These are phyloP conservation scores for Canariomyces notabilis DNA, from an alignment of 2,329 filamentous ascomycete genomes.

Conservation along the genomic window DNA sequence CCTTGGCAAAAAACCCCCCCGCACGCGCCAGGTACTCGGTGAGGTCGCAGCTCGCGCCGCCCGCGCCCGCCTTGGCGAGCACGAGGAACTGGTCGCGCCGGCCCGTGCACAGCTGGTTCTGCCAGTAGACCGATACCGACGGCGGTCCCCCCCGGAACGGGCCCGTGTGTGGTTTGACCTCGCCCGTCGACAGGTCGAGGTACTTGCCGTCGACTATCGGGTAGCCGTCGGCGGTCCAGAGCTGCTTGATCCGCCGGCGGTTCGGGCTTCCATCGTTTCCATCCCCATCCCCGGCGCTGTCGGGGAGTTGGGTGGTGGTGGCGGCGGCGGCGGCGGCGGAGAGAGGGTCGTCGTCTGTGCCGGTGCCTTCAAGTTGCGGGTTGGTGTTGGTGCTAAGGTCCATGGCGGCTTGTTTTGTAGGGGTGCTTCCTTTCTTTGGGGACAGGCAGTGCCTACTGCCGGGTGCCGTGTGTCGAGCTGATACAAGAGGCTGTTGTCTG, in stretches of 20 bases:
- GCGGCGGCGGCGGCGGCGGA: too few species aligned
- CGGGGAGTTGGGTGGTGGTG: too few species aligned
- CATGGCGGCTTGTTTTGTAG: too few species aligned
- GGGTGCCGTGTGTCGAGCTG: too few species aligned
- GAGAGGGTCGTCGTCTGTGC: too few species aligned
- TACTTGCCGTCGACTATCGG: conserved; percentile 8
- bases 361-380: too few species aligned
- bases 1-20: background rate
- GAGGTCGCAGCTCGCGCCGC: background rate
- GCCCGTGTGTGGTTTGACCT: background rate
- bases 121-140: conserved; percentile 3
- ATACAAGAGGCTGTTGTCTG: too few species aligned
- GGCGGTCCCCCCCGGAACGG: background rate
- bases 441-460: too few species aligned
- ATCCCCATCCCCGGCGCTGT: too few species aligned
- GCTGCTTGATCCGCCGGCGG: background rate
- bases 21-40: conserved; percentile 1
- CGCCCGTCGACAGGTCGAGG: background rate
- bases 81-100: background rate
- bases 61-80: background rate
- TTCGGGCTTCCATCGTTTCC: too few species aligned
- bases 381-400: too few species aligned
- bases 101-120: conserved; percentile 1
- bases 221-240: conserved; percentile 2
- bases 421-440: too few species aligned